Base-by-base conservation (phyloP, 805 yeast species). In the Sungouiozyma intestinalis region DNA sequence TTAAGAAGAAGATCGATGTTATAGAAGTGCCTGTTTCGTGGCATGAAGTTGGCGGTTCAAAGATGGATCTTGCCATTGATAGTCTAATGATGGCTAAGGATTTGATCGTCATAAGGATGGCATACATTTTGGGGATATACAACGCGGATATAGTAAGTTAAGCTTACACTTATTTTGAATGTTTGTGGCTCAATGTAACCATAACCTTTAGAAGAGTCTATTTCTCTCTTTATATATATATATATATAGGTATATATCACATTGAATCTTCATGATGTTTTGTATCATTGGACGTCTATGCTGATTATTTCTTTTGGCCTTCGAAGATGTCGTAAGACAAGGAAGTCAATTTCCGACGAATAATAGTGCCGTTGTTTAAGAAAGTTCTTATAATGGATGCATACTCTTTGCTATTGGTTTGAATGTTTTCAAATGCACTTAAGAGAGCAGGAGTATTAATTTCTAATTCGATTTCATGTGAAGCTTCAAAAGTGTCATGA, bases 31-130 rank as follows among this genome's bases (percentile, higher is more conserved):
- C 96, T 8, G 85, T 92, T 33, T 82, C 82, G 46, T 92, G 98
- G 98, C 95, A 87, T 63, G 98, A 92, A 63, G 92, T 92, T 36
- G 94, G 76, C 52, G 98, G 98, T 0, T 84, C 95, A 35, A 92
- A 92, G 63, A 82, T 92, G 63, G 96, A 81, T 54, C 70, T 92
- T 45, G 96, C 97, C 7, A 72, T 83, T 49, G 98, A 90, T 62
- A 79, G 90, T 43, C 76, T 92, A 46, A 77, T 74, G 45, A 92
- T 92, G 98, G 97, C 97, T 14, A 73, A 85, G 36, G 98, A 92
- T 59, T 69, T 92, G 62, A 84, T 92, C 33, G 87, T 86, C 16
- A 90, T 94, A 35, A 72, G 98, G 52, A 62, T 86, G 65, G 95
- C 97, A 4, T 92, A 90, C 58, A 50, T 85, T 18, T 58, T 87